Evolutionary conservation across 305 asterid species (phyloP).

Genomic region (Fraxinus paxiana): DNA sequence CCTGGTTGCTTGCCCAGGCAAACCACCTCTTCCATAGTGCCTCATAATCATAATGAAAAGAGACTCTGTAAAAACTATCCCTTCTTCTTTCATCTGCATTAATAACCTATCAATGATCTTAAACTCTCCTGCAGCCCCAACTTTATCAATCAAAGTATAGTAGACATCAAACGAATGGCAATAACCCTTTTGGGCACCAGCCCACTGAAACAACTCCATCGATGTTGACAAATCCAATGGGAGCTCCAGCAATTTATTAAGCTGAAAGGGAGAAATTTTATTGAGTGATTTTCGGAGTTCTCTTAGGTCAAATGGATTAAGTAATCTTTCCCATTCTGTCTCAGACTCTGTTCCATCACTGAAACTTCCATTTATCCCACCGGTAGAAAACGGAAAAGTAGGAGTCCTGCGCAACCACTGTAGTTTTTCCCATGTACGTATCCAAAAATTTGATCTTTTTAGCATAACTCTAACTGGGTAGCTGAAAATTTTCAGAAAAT

Average conservation of each 20-base stretch:
- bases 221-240: not conserved
- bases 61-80: slow-evolving; percentile 1
- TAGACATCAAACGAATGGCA: slow-evolving; percentile 1
- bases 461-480: not conserved
- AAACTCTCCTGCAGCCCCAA: not conserved
- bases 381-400: not conserved
- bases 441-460: not conserved
- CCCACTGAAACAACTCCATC: not conserved
- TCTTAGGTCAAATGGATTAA: not conserved
- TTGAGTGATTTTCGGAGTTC: slow-evolving; percentile 7
- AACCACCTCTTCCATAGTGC: slow-evolving; percentile 7
- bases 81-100: not conserved
- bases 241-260: not conserved
- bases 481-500: not conserved
- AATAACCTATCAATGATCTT: slow-evolving; percentile 3
- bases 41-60: not conserved
- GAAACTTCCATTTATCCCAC: slow-evolving; percentile 3
- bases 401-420: not conserved
- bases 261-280: slow-evolving; percentile 2
- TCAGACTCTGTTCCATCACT: slow-evolving; percentile 1
- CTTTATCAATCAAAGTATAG: not conserved
- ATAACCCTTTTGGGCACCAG: not conserved
- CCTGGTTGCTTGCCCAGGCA: slow-evolving; percentile 12
- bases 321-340: slow-evolving; percentile 6
- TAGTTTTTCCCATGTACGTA: not conserved